Percentiles rank a stretch among this genome's conserved stretches.
Evolutionary conservation across 2,329 filamentous ascomycete species (phyloP).

Genomic region (Diaporthe destruens): DNA sequence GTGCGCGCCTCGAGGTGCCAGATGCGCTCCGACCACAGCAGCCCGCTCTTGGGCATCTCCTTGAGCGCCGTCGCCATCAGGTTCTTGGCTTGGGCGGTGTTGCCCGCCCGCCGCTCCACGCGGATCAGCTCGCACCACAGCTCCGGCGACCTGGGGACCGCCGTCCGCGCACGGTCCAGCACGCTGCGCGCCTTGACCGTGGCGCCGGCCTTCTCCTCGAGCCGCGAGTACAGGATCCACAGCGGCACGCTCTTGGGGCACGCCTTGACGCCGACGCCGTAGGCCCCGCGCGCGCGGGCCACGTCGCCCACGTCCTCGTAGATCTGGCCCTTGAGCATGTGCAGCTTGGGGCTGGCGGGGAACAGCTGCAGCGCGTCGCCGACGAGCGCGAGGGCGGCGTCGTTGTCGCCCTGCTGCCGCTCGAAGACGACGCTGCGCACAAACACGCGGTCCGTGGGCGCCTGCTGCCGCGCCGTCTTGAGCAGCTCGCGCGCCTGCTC

Average conservation of each 20-base stretch:
- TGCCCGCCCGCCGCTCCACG: conserved; percentile 88
- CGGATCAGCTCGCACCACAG: conserved; percentile 96
- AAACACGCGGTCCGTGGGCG: conserved; percentile 96
- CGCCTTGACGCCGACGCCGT: conserved; percentile 87
- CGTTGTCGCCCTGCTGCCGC: conserved; percentile 81
- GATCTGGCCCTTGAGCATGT: conserved; percentile 99
- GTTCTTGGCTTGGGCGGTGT: conserved; percentile 84
- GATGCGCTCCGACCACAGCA: conserved; percentile 94
- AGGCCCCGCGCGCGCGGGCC: conserved; percentile 90
- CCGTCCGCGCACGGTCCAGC: conserved; percentile 89
- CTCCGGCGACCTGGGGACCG: conserved; percentile 85
- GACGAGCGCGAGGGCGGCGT: conserved; percentile 87
- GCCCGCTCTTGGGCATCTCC: conserved; percentile 87
- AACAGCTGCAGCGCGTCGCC: conserved; percentile 89
- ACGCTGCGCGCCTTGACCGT: conserved; percentile 94
- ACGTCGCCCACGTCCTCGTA: conserved; percentile 87
- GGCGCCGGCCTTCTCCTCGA: conserved; percentile 88
- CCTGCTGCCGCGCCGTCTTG: conserved; percentile 84
- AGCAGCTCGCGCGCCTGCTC: conserved; percentile 87
- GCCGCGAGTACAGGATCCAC: conserved; percentile 88
- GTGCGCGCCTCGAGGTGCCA: conserved; percentile 93
- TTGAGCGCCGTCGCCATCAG: conserved; percentile 95
- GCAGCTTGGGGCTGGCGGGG: conserved; percentile 87
- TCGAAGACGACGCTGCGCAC: conserved; percentile 97
- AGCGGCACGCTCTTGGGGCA: conserved; percentile 86